Evolutionary conservation across 78 protist genomes (phyloP), one percentile per base, ranked within the genome.

Genomic region (Corallochytrium limacisporum): DNA sequence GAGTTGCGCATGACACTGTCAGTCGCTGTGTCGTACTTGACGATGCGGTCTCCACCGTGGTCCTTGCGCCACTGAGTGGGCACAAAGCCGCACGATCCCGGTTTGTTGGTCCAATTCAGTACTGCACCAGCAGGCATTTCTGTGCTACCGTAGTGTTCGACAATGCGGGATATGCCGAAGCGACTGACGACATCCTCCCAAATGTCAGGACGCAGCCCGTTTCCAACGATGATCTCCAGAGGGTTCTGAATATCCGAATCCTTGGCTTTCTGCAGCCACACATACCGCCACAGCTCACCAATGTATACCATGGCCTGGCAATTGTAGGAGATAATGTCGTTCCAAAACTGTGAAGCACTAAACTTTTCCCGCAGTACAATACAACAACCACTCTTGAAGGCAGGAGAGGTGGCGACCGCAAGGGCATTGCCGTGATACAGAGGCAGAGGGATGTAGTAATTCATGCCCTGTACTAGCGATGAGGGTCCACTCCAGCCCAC

Each of bases 201-300:
- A n/a, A 77, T 38, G 24, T 63, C 72, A 3, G 83, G 71, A 1
- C 77, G 56, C 39, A 77, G 54, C 7, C 83, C 83, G 53, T 77
- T 77, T 39, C 83, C 83, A 5, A 77, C 4, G 4, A 63, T 62
- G 26, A 61, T 4, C 6, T 72, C 48, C 43, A 77, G 39, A 10
- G 39, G 26, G 48, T 69, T 81, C 16, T 0, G 13, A 15, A 8
- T 12, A 13, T 72, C 78, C 43, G 29, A 1, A 10, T 20, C 39
- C 16, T 8, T 0, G 24, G 53, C 50, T 35, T 57, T 65, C 37
- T 79, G 6, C 13, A 10, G 51, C 18, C 29, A 4, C 9, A 69
- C 53, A 60, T 60, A 77, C 2, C 82, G 47, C 60, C 74, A 70
- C 31, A 77, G 63, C 62, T 77, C 82, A 20, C 82, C 82, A 7